These are phyloP conservation scores for Geotrichum phurueaensis DNA, from an alignment of 1,139 yeast species.

Conservation along the genomic window DNA sequence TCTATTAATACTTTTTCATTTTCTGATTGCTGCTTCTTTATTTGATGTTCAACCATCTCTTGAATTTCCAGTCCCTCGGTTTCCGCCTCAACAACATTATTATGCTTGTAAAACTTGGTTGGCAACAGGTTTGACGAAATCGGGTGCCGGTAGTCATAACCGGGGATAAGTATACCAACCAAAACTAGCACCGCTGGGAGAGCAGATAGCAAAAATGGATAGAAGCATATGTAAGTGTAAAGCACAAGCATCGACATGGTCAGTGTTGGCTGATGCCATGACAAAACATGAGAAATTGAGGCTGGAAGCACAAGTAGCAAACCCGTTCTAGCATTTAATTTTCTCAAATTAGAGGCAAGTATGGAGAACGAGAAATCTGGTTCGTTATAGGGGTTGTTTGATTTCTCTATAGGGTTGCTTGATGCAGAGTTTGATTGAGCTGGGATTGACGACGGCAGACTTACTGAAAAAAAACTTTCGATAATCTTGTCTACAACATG, in stretches of 20 bases:
- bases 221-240: slow-evolving; percentile 39
- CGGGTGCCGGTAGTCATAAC: slow-evolving; percentile 63
- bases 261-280: slow-evolving; percentile 21
- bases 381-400: not conserved
- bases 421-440: not conserved
- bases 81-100: slow-evolving; percentile 1
- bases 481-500: slow-evolving; percentile 17
- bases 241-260: slow-evolving; percentile 33
- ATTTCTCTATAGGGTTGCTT: not conserved
- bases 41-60: slow-evolving; percentile 8
- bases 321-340: slow-evolving; percentile 14
- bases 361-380: slow-evolving; percentile 18
- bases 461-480: slow-evolving; percentile 12
- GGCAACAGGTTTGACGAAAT: slow-evolving; percentile 21
- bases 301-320: slow-evolving; percentile 11
- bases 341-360: slow-evolving; percentile 17
- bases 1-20: slow-evolving; percentile 34
- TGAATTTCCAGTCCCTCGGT: slow-evolving; percentile 5
- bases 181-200: slow-evolving; percentile 57
- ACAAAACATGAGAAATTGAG: slow-evolving; percentile 11
- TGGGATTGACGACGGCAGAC: not conserved
- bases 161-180: slow-evolving; percentile 61
- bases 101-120: slow-evolving; percentile 11
- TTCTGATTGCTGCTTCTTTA: slow-evolving; percentile 5
- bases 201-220: slow-evolving; percentile 64